Base-by-base conservation (phyloP, 805 yeast genomes). In the Scheffersomyces amazonensis region DNA sequence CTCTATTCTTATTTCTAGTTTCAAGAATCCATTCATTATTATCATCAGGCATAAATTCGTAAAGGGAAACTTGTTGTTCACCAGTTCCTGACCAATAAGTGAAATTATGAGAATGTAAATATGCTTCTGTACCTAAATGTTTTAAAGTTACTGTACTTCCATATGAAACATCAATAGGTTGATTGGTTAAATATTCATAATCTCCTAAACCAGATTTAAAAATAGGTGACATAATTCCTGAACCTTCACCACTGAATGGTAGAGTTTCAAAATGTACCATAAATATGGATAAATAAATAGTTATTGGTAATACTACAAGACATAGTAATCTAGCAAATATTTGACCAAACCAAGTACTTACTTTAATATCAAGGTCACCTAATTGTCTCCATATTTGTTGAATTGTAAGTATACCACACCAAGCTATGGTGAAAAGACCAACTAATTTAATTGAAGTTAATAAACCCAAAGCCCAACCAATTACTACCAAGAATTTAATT, bases 1-100 rank as follows among this genome's bases (percentile, higher is more conserved):
- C 61, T 3, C 54, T 50, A 40, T 56, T 55, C 47, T 60, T 66
- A 34, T 56, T 61, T 36, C 49, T 52, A 21, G 51, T 41, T 42
- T 85, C 90, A 32, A 90, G 56, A 17, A 77, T 65, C 91, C 96
- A 93, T 42, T 79, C 76, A 56, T 87, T 88, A 60, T 82, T 80
- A 12, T 42, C 48, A 49, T 80, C 85, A 35, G 71, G 75, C 46
- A 73, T 74, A 52, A 70, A 77, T 15, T 78, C 78, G 44, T 82
- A 79, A 35, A 87, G 67, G 0, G 96, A 78, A 16, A 91, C 87
- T 59, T 87, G 91, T 59, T 88, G 96, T 53, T 83, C 81, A 16
- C 73, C 61, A 1, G 88, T 73, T 0, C 91, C 95, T 2, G 75
- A 60, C 35, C 77, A 76, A 58, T 86, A 88, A 4, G 66, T 58